Conservation (phyloP, 352 stramenopile species). For the Pythium aphanidermatum region DNA sequence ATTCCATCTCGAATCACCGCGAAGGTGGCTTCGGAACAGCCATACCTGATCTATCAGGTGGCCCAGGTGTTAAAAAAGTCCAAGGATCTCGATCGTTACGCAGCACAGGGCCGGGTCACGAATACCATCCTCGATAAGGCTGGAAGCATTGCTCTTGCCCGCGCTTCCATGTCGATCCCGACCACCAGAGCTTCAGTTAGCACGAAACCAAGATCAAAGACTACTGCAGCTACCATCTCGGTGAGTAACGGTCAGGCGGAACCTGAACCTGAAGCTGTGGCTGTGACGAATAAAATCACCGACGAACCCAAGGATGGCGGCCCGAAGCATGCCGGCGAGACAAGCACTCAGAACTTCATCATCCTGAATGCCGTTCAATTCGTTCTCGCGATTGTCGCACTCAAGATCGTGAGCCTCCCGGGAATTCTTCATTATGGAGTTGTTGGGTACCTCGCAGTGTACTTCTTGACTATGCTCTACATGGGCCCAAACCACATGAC, state of each 20-base stretch:
- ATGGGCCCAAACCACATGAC: conserved; percentile 55
- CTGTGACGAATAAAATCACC: neutral
- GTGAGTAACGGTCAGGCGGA: too few relatives aligned
- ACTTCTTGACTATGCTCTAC: conserved; percentile 45
- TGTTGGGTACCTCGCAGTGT: conserved; percentile 39
- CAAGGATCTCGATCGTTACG: conserved; percentile 21
- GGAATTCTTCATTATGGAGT: conserved; percentile 34
- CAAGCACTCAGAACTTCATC: conserved; percentile 35
- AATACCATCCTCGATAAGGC: conserved; percentile 40
- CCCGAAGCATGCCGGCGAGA: conserved; percentile 1
- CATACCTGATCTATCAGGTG: conserved; percentile 55
- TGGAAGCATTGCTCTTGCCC: neutral
- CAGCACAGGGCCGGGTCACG: conserved; percentile 30
- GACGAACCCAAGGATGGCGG: conserved; percentile 9
- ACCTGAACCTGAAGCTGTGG: neutral
- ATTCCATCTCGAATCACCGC: conserved; percentile 56
- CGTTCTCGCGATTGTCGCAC: conserved; percentile 34
- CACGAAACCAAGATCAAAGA: too few relatives aligned
- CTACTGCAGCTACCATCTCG: too few relatives aligned
- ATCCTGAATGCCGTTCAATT: conserved; percentile 46
- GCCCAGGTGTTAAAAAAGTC: conserved; percentile 47
- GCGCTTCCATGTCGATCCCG: too few relatives aligned
- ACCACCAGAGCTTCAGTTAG: too few relatives aligned
- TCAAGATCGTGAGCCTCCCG: conserved; percentile 41
- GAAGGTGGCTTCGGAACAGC: conserved; percentile 60